These are phyloP conservation scores for Erodium moschatum DNA, from an alignment of 441 rosid genomes.

Conservation along the genomic window DNA sequence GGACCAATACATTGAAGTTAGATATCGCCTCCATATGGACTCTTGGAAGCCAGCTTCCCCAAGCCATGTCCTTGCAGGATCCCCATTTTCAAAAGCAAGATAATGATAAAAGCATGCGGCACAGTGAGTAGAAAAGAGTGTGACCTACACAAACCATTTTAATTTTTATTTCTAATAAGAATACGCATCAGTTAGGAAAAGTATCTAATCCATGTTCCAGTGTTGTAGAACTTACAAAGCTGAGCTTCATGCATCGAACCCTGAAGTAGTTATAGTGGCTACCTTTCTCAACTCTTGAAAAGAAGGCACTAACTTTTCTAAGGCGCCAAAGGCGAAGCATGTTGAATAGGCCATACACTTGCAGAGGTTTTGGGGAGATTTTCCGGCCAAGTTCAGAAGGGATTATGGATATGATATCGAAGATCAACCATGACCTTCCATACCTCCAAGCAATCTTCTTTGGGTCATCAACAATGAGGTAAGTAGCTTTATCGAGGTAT, in stretches of 20 bases:
- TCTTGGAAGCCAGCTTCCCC: constrained; percentile 39
- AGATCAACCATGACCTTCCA: constrained; percentile 54
- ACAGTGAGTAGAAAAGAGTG: constrained; percentile 67
- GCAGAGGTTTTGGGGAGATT: constrained; percentile 43
- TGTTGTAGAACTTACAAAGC: constrained; percentile 46
- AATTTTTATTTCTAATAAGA: constrained; percentile 11
- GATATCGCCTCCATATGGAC: constrained; percentile 58
- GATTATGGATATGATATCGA: constrained; percentile 58
- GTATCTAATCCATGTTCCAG: background rate
- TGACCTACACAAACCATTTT: constrained; percentile 40
- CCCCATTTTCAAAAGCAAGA: constrained; percentile 47
- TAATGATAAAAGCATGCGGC: constrained; percentile 77
- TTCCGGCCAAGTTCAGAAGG: constrained; percentile 62
- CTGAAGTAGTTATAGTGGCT: constrained; percentile 70
- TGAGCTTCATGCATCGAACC: constrained; percentile 76
- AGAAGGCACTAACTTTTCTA: constrained; percentile 73
- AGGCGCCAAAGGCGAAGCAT: constrained; percentile 97
- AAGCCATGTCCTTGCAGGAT: constrained; percentile 59
- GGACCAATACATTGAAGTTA: constrained; percentile 83
- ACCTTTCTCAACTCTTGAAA: constrained; percentile 80
- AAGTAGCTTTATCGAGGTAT: constrained; percentile 56
- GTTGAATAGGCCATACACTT: constrained; percentile 53
- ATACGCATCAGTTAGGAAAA: background rate
- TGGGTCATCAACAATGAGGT: constrained; percentile 57
- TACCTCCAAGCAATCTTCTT: constrained; percentile 68